Evolutionary conservation across 441 rosid species (phyloP).

Genomic region (Corymbia citriodora): DNA sequence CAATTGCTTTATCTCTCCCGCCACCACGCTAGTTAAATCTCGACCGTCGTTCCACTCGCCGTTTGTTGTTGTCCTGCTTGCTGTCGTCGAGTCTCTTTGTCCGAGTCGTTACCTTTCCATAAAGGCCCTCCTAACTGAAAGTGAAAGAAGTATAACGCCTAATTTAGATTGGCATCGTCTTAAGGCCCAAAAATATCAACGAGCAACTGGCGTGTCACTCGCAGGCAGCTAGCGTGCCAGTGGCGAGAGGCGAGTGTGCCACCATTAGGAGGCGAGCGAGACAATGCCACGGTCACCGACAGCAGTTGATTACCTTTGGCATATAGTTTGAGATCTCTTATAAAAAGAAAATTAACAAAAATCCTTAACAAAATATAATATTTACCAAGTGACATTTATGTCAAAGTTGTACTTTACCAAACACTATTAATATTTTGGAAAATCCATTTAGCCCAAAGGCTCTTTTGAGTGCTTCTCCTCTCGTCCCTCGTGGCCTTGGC

Average conservation of each 20-base stretch:
- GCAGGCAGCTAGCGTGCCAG: no score
- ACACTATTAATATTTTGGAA: accelerated
- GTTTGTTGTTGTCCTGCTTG: not conserved
- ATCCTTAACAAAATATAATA: not conserved
- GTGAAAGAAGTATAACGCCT: not conserved
- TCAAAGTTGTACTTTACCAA: not conserved
- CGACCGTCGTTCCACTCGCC: not conserved
- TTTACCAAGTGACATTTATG: not conserved
- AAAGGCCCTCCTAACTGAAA: not conserved
- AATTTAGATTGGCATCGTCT: not conserved
- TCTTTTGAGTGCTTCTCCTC: not conserved
- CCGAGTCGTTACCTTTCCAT: not conserved
- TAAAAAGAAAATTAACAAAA: not conserved
- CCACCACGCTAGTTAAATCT: no score
- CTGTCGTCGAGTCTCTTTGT: not conserved
- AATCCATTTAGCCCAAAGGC: not conserved
- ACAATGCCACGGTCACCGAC: no score
- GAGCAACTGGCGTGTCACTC: no score
- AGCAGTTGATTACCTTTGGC: no score
- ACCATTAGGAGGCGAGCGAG: no score
- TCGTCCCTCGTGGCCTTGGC: not conserved
- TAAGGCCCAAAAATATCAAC: not conserved
- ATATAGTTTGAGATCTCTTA: not conserved
- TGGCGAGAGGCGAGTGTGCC: no score
- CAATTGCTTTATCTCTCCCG: no score